Percentiles rank a stretch among this genome's conserved stretches.
Evolutionary conservation across 768 basidiomycete species (phyloP).

Genomic region (Auriculariales sp.): DNA sequence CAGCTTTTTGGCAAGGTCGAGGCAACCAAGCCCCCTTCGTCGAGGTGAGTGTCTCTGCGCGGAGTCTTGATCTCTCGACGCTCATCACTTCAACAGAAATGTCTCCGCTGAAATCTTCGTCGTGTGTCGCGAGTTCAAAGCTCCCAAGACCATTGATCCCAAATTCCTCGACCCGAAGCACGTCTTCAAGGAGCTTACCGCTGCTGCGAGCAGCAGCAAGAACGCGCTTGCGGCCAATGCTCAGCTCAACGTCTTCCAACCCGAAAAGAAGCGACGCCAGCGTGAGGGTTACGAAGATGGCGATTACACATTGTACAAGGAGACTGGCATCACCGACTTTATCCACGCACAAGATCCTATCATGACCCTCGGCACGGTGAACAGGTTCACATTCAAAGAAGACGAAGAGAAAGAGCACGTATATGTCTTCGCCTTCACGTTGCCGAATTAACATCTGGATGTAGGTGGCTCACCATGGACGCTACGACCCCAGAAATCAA

Average conservation of each 20-base stretch:
- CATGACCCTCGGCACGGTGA: constrained; percentile 58
- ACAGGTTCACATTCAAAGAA: constrained; percentile 59
- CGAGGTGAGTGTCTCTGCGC: constrained; percentile 43
- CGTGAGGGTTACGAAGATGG: constrained; percentile 94
- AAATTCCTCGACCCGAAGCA: constrained; percentile 96
- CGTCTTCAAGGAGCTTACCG: constrained; percentile 84
- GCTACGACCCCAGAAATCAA: constrained; percentile 69
- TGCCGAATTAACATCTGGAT: constrained; percentile 4
- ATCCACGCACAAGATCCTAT: constrained; percentile 60
- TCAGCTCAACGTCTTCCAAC: constrained; percentile 87
- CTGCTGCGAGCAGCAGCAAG: constrained; percentile 30
- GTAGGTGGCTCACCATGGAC: constrained; percentile 57
- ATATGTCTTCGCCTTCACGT: background rate
- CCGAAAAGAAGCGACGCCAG: constrained; percentile 87
- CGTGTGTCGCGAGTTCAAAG: constrained; percentile 87
- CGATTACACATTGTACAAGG: constrained; percentile 79
- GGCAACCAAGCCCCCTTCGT: constrained; percentile 96
- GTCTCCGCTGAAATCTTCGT: constrained; percentile 99
- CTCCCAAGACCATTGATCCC: constrained; percentile 91
- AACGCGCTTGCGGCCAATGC: constrained; percentile 48
- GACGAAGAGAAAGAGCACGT: constrained; percentile 76
- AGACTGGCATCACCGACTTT: constrained; percentile 55
- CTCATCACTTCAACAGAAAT: constrained; percentile 41
- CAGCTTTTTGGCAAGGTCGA: constrained; percentile 94
- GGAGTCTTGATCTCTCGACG: background rate